These are phyloP conservation scores for Diaporthe sp. DNA, from an alignment of 2,329 filamentous ascomycete species.

Conservation along the genomic window DNA sequence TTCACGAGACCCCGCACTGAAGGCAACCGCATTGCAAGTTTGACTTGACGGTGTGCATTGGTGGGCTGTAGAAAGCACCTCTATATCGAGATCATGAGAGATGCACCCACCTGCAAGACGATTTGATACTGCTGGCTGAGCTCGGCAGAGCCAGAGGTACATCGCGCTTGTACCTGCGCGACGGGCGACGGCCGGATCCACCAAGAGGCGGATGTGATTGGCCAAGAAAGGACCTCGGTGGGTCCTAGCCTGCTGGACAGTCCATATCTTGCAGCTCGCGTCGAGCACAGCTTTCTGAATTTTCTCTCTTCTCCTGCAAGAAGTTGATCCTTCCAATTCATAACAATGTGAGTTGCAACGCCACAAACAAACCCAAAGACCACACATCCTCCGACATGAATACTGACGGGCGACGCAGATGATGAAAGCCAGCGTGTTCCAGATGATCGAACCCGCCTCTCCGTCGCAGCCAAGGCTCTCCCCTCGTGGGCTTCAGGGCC, in stretches of 20 bases:
- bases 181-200: conserved; percentile 10
- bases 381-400: conserved; percentile 24
- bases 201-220: conserved; percentile 19
- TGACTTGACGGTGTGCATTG: neutral
- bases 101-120: neutral
- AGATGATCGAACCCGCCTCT: conserved; percentile 80
- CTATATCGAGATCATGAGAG: conserved; percentile 24
- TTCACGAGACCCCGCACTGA: conserved; percentile 21
- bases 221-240: neutral
- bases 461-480: conserved; percentile 81
- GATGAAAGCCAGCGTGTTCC: conserved; percentile 99
- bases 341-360: conserved; percentile 80
- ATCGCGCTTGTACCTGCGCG: conserved; percentile 28
- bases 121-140: neutral
- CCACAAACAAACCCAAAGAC: conserved; percentile 33
- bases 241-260: conserved; percentile 20
- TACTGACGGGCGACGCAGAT: conserved; percentile 70
- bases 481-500: conserved; percentile 91
- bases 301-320: conserved; percentile 59
- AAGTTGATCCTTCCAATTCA: conserved; percentile 96
- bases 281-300: conserved; percentile 42
- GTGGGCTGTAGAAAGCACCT: neutral
- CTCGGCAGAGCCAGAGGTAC: conserved; percentile 23
- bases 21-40: conserved; percentile 26
- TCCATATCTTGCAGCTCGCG: conserved; percentile 34